phyloP scores from a whole-genome alignment of 2,329 filamentous ascomycete genomes.

The Sporothrix phasma region DNA sequence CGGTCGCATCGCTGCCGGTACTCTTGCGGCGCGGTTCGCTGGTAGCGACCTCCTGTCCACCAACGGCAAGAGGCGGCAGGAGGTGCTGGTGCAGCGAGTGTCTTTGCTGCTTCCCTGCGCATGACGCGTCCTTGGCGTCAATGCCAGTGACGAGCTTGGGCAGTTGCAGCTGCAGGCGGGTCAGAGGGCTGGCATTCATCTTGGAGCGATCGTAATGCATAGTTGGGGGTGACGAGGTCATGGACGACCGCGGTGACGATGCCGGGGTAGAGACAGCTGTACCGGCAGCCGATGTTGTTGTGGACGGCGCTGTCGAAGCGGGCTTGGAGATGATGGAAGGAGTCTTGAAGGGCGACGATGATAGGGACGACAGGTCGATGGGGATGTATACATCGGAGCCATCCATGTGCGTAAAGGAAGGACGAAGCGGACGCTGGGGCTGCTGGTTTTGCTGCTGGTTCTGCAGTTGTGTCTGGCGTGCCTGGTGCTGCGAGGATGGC shows the following conservation, averaged over 20 bases:
- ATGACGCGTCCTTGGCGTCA: neutral
- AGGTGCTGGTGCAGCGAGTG: constrained; percentile 6
- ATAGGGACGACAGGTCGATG: neutral
- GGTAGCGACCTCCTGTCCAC: neutral
- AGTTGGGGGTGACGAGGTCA: neutral
- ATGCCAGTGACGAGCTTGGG: neutral
- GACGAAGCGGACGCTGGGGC: neutral
- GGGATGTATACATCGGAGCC: neutral
- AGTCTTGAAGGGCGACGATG: neutral
- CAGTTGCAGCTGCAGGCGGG: neutral
- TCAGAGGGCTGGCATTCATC: neutral
- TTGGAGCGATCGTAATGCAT: neutral
- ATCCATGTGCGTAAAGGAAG: neutral
- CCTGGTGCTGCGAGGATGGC: neutral
- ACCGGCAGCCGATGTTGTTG: neutral
- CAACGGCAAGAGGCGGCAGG: neutral
- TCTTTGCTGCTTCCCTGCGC: neutral
- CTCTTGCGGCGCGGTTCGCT: neutral
- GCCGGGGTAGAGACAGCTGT: neutral
- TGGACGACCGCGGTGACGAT: neutral
- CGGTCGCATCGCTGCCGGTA: neutral
- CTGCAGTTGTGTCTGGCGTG: neutral
- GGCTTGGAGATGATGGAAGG: neutral
- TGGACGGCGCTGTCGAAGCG: neutral
- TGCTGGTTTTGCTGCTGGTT: neutral